phyloP scores from a whole-genome alignment of 1,284 basidiomycete species.

The Mrakiaceae sp. region DNA sequence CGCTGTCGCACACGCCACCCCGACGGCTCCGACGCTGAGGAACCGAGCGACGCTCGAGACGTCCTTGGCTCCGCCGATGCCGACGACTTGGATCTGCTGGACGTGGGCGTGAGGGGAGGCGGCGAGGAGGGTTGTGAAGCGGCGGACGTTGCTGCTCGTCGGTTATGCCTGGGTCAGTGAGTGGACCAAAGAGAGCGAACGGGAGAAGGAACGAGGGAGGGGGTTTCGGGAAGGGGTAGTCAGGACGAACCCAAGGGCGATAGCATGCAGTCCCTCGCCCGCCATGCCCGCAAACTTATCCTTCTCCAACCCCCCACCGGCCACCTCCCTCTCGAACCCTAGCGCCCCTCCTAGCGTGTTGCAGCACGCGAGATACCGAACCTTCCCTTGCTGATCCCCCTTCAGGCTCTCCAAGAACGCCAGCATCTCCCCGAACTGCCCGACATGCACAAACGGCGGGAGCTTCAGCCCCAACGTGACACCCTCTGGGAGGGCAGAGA shows the following conservation, averaged over 20 bases:
- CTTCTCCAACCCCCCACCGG: constrained; percentile 43
- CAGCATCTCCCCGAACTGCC: constrained; percentile 50
- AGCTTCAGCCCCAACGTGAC: constrained; percentile 63
- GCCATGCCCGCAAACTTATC: constrained; percentile 56
- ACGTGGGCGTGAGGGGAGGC: constrained; percentile 38
- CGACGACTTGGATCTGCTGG: constrained; percentile 48
- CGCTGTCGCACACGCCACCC: constrained; percentile 61
- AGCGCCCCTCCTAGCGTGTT: constrained; percentile 63
- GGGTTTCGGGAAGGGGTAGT: background rate
- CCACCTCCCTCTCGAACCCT: constrained; percentile 43
- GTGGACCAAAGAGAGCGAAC: background rate
- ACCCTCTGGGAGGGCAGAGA: constrained; percentile 40
- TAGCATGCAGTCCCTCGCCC: constrained; percentile 58
- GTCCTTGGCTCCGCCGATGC: constrained; percentile 63
- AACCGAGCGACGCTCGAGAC: constrained; percentile 50
- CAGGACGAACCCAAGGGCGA: constrained; percentile 56
- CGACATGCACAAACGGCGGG: constrained; percentile 57
- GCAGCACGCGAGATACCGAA: constrained; percentile 59
- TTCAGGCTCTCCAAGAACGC: constrained; percentile 37
- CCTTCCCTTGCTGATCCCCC: constrained; percentile 22
- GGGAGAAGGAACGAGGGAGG: background rate
- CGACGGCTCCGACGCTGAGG: constrained; percentile 53
- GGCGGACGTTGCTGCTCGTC: constrained; percentile 28
- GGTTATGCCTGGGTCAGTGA: background rate
- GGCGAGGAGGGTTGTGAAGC: constrained; percentile 46